Evolutionary conservation across 2,329 filamentous ascomycete genomes (phyloP).

Genomic region (Triangularia setosa): DNA sequence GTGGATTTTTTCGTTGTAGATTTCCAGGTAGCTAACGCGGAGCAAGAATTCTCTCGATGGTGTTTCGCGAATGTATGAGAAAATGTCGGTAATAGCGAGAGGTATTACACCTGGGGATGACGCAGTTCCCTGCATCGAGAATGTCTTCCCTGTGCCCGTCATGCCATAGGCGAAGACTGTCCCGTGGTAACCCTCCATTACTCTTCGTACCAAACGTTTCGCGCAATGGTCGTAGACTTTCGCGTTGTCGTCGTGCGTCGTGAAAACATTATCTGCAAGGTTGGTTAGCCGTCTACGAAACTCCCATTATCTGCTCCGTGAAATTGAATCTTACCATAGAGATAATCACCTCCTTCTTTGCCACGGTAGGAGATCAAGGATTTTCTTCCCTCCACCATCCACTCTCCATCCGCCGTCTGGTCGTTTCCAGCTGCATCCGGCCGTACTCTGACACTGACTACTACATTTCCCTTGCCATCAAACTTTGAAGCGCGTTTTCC

Average conservation of each 20-base stretch:
- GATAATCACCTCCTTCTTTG: constrained; percentile 87
- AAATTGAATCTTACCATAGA: constrained; percentile 65
- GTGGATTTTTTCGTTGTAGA: constrained; percentile 97
- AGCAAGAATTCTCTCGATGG: constrained; percentile 90
- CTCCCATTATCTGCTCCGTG: constrained; percentile 19
- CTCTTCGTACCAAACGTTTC: constrained; percentile 87
- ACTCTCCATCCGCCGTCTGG: constrained; percentile 70
- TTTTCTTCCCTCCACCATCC: constrained; percentile 83
- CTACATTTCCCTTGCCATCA: constrained; percentile 87
- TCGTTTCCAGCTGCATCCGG: constrained; percentile 70
- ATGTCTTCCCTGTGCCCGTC: constrained; percentile 98
- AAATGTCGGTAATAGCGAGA: constrained; percentile 95
- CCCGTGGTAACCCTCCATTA: constrained; percentile 98
- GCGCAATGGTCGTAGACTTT: constrained; percentile 92
- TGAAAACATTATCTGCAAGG: constrained; percentile 84
- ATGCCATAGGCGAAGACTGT: constrained; percentile 99
- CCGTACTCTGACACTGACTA: constrained; percentile 91
- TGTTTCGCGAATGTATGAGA: constrained; percentile 97
- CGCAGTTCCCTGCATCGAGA: constrained; percentile 98
- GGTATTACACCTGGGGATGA: constrained; percentile 95
- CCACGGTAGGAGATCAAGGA: constrained; percentile 80
- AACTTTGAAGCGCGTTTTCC: constrained; percentile 51
- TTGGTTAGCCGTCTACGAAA: background rate
- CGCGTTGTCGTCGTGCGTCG: constrained; percentile 87
- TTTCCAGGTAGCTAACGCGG: constrained; percentile 95